Evolutionary conservation across 352 stramenopile genomes (phyloP), one percentile per base, ranked within the genome.

Genomic region (Pythium utonaiense): DNA sequence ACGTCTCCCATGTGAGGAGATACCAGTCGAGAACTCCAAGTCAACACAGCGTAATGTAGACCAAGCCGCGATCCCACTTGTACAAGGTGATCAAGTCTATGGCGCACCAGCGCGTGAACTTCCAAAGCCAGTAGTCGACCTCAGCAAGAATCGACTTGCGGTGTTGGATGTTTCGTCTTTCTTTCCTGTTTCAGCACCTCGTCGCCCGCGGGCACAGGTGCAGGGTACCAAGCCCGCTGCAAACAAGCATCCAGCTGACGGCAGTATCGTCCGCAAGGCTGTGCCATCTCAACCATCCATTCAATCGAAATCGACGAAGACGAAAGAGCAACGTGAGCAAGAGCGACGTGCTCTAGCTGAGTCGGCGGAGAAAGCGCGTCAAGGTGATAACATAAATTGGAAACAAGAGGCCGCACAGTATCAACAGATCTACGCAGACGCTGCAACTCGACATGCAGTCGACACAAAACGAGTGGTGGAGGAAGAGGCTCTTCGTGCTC

Each of bases 341-440:
- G 54, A 53, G 7, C 40, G 41, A 44, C 19, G 30, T 6, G 21
- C n/a, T n/a, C 47, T 27, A 45, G 6, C 12, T 8, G 36, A 56
- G 10, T n/a, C 27, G 24, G 34, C 34, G 48, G 51, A 57, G 6
- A 42, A 57, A 16, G 17, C 36, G 21, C 48, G 48, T 13, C 47
- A 42, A 13, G 27, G 53, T 27, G 27, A 8, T 8, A 33, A 22
- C 10, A 14, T n/a, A 31, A 38, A 42, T 14, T 53, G 57, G 48
- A 42, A n/a, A 4, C 16, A 44, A 41, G 48, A 64, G 24, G 48
- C 52, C 7, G n/a, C 45, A 2, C 36, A 57, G 27, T 53, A 30
- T 27, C 54, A 31, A 8, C 27, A 33, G 16, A 2, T 53, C 13
- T 60, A 47, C 36, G 42, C 30, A 6, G 38, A 19, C 25, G 24